phyloP scores from a whole-genome alignment of 805 yeast genomes.

The Candida silvatica region DNA sequence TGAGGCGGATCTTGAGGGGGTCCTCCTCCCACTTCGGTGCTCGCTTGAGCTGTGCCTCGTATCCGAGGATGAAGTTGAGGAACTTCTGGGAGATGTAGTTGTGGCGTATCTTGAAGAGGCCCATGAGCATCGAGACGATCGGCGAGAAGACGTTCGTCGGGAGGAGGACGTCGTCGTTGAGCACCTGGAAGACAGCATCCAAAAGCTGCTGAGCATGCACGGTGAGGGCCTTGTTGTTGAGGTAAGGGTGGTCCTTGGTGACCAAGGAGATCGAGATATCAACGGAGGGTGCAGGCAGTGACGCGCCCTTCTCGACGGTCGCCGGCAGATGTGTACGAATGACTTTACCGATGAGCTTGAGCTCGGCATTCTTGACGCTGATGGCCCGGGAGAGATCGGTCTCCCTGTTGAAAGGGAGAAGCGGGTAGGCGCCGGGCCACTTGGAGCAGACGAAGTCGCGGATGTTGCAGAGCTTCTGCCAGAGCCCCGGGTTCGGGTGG shows the following conservation, averaged over 20 bases:
- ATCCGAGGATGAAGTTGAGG: conserved; percentile 48
- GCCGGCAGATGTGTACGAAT: conserved; percentile 45
- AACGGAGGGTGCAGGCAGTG: background rate
- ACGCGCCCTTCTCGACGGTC: conserved; percentile 26
- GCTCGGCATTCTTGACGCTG: conserved; percentile 57
- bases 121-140: conserved; percentile 52
- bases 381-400: conserved; percentile 41
- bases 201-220: conserved; percentile 65
- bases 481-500: conserved; percentile 37
- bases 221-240: conserved; percentile 42
- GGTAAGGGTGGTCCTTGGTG: conserved; percentile 53
- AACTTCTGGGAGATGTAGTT: conserved; percentile 46
- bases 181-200: conserved; percentile 50
- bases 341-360: conserved; percentile 60
- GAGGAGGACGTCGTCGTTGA: conserved; percentile 46
- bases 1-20: conserved; percentile 20
- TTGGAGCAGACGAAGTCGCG: conserved; percentile 51
- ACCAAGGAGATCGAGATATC: conserved; percentile 44
- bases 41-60: conserved; percentile 48
- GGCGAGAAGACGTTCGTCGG: conserved; percentile 59
- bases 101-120: conserved; percentile 60
- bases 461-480: conserved; percentile 49
- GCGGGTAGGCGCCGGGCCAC: conserved; percentile 53
- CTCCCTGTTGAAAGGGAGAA: conserved; percentile 39
- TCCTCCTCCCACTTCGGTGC: conserved; percentile 38